Percentiles rank a stretch among this genome's conserved stretches.
These are phyloP conservation scores for Tricholoma hemisulphureum DNA, from an alignment of 768 basidiomycete species.

Conservation along the genomic window DNA sequence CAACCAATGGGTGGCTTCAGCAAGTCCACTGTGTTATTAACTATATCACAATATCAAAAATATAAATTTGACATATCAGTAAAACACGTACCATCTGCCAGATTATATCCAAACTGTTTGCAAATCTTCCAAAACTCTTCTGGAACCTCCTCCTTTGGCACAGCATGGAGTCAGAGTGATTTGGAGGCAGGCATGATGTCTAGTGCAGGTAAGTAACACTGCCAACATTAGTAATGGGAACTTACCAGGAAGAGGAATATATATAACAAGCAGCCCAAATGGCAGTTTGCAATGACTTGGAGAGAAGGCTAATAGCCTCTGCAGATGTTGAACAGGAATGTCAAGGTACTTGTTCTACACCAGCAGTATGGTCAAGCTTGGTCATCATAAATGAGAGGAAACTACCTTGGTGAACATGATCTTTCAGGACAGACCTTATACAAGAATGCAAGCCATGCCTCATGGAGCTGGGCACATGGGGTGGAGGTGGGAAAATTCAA, in stretches of 20 bases:
- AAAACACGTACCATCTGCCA: neutral
- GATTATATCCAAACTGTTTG: neutral
- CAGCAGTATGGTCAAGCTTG: neutral
- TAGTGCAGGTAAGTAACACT: neutral
- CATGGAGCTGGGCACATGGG: neutral
- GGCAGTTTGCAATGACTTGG: neutral
- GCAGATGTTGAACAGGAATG: neutral
- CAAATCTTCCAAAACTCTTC: neutral
- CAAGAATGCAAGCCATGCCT: neutral
- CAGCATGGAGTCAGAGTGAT: neutral
- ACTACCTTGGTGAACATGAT: neutral
- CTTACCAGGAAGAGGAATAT: neutral
- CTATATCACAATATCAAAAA: neutral
- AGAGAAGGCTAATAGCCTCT: neutral
- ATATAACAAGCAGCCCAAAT: neutral
- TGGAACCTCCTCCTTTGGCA: neutral
- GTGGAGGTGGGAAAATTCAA: neutral
- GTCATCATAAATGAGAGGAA: neutral
- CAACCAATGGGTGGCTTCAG: neutral
- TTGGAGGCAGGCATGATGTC: neutral
- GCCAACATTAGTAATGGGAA: neutral
- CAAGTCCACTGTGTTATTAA: neutral
- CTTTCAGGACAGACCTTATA: neutral
- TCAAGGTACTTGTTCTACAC: neutral
- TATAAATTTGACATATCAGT: neutral